These are phyloP conservation scores for Suillus tomentosus DNA, from an alignment of 768 basidiomycete genomes.

Conservation along the genomic window DNA sequence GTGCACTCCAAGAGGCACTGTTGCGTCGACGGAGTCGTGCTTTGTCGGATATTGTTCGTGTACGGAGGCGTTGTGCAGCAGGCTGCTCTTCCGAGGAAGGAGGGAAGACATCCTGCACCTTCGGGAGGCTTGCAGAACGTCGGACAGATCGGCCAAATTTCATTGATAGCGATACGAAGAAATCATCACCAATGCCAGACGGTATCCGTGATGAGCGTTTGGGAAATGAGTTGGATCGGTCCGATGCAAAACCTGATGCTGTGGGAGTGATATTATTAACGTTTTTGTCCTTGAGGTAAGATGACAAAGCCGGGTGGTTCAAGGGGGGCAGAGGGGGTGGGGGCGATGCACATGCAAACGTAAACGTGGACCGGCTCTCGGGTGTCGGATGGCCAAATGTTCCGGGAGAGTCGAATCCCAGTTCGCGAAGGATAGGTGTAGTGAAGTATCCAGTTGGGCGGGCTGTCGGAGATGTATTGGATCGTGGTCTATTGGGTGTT, in stretches of 20 bases:
- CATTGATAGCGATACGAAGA: slow-evolving; percentile 26
- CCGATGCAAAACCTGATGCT: slow-evolving; percentile 15
- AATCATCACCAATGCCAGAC: slow-evolving; percentile 17
- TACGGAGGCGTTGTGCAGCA: slow-evolving; percentile 19
- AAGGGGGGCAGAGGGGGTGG: slow-evolving; percentile 60
- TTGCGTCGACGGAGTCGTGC: slow-evolving; percentile 43
- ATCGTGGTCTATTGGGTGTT: slow-evolving; percentile 29
- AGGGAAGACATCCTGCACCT: slow-evolving; percentile 27
- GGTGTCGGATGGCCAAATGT: slow-evolving; percentile 45
- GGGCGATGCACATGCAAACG: slow-evolving; percentile 34
- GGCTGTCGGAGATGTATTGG: slow-evolving; percentile 21
- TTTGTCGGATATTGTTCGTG: slow-evolving; percentile 37
- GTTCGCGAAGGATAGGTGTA: slow-evolving; percentile 30
- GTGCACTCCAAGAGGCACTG: slow-evolving; percentile 61
- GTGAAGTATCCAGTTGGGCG: slow-evolving; percentile 19
- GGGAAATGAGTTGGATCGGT: slow-evolving; percentile 29
- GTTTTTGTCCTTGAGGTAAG: slow-evolving; percentile 20
- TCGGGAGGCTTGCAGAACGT: slow-evolving; percentile 30
- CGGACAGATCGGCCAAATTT: slow-evolving; percentile 31
- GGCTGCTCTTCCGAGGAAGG: slow-evolving; percentile 14
- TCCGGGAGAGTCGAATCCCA: slow-evolving; percentile 37
- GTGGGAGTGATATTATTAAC: slow-evolving; percentile 12
- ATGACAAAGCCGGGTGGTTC: slow-evolving; percentile 38
- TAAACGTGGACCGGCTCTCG: slow-evolving; percentile 21
- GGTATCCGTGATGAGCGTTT: slow-evolving; percentile 15